phyloP scores from a whole-genome alignment of 2,329 filamentous ascomycete genomes.

The Colletotrichum sojae region DNA sequence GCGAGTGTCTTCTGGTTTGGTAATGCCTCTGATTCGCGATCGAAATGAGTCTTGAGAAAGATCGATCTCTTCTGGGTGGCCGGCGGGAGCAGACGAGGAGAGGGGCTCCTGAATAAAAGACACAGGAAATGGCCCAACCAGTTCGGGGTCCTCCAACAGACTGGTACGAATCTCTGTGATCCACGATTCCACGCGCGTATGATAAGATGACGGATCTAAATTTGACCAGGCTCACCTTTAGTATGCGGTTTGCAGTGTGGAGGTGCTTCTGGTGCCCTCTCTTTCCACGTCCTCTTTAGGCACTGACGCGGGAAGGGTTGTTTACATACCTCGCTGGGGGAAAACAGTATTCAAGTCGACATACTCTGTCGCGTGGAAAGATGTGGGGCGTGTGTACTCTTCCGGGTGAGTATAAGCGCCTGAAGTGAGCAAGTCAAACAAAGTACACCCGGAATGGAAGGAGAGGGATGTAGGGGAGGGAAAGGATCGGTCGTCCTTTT shows the following conservation, averaged over 20 bases:
- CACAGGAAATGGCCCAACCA: constrained; percentile 34
- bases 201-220: constrained; percentile 23
- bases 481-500: too few relatives aligned
- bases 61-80: background rate
- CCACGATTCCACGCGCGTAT: constrained; percentile 34
- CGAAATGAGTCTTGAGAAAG: constrained; percentile 30
- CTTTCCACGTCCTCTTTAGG: background rate
- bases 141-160: constrained; percentile 36
- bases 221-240: background rate
- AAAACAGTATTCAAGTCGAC: constrained; percentile 19
- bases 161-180: constrained; percentile 23
- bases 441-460: too few relatives aligned
- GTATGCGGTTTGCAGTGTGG: background rate
- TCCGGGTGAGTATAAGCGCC: constrained; percentile 1
- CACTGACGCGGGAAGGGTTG: constrained; percentile 3
- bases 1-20: background rate
- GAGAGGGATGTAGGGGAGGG: too few relatives aligned
- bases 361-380: background rate
- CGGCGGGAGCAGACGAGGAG: background rate
- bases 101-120: constrained; percentile 5
- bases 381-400: constrained; percentile 1
- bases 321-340: constrained; percentile 32
- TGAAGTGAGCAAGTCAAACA: constrained; percentile 18
- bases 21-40: constrained; percentile 10
- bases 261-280: background rate